phyloP scores from a whole-genome alignment of 768 basidiomycete genomes.

The Suillus alpinus region DNA sequence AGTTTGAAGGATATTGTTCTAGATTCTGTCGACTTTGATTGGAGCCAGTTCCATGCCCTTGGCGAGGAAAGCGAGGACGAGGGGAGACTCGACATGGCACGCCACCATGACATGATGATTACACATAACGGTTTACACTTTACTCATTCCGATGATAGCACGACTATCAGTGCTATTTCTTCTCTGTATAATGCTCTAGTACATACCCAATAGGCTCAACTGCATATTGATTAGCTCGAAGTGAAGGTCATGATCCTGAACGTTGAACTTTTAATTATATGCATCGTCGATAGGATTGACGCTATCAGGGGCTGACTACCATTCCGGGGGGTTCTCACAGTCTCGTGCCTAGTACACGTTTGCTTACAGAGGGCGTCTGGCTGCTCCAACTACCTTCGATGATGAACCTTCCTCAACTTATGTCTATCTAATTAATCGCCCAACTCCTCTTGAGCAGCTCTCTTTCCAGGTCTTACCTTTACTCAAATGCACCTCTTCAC shows the following conservation, averaged over 20 bases:
- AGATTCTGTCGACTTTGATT: slow-evolving; percentile 49
- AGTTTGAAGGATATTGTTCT: slow-evolving; percentile 42
- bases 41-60: slow-evolving; percentile 45
- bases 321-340: background rate
- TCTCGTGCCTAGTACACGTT: background rate
- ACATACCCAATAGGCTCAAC: background rate
- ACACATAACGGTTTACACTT: slow-evolving; percentile 12
- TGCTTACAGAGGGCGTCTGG: background rate
- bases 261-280: too few species aligned
- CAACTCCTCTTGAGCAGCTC: background rate
- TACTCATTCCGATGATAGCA: slow-evolving; percentile 7
- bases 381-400: background rate
- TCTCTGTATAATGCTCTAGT: slow-evolving; percentile 14
- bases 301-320: background rate
- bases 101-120: slow-evolving; percentile 2
- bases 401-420: slow-evolving; percentile 1
- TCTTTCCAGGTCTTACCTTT: background rate
- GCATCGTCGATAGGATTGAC: too few species aligned
- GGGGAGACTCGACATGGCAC: slow-evolving; percentile 14
- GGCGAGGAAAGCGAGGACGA: slow-evolving; percentile 57
- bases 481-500: slow-evolving; percentile 69
- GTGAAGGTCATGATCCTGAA: background rate
- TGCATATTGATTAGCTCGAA: background rate
- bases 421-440: slow-evolving; percentile 1
- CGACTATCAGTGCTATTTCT: slow-evolving; percentile 7